Evolutionary conservation across 768 basidiomycete species (phyloP), one percentile per base, ranked within the genome.

Genomic region (Russula virescens): DNA sequence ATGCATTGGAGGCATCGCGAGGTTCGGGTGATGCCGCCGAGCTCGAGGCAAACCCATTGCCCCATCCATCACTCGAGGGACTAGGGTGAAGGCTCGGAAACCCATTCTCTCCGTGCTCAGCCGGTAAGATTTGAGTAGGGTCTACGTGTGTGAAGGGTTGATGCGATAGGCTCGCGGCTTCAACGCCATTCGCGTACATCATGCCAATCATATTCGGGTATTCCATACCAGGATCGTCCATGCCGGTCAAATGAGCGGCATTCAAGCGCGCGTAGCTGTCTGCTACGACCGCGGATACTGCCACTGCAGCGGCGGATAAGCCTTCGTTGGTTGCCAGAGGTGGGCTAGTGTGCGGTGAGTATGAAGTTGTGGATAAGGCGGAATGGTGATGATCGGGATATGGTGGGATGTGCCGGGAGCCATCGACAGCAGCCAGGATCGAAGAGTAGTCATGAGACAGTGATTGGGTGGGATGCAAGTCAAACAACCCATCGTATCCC

Each of bases 71-170:
- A 71, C 89, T 91, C 18, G 87, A 88, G 7, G 91, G 89, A 72
- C 87, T 92, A 48, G 85, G 77, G 70, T 87, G 88, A 75, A 83
- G 84, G 65, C 77, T 77, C 47, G 79, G 74, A 69, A 80, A 79
- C 13, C 77, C 72, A 63, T 73, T 70, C 40, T 77, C 75, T 55
- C 66, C 61, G 50, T 77, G 76, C 47, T 80, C 78, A 45, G 76
- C 72, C n/a, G 77, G 78, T 62, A 82, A 73, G 48, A 96, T 89
- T 75, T 96, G 92, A n/a, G 89, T 88, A 9, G 95, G 95, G 76
- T 98, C 92, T 62, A 98, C 89, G 73, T 89, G 87, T 40, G 89
- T 90, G 74, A 82, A 89, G 8, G 83, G 81, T 55, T 69, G 68
- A 58, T 75, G 74, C 31, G 79, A 57, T 40, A 68, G 72, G 43